phyloP scores from a whole-genome alignment of 768 basidiomycete species.

The Boletus sp. region DNA sequence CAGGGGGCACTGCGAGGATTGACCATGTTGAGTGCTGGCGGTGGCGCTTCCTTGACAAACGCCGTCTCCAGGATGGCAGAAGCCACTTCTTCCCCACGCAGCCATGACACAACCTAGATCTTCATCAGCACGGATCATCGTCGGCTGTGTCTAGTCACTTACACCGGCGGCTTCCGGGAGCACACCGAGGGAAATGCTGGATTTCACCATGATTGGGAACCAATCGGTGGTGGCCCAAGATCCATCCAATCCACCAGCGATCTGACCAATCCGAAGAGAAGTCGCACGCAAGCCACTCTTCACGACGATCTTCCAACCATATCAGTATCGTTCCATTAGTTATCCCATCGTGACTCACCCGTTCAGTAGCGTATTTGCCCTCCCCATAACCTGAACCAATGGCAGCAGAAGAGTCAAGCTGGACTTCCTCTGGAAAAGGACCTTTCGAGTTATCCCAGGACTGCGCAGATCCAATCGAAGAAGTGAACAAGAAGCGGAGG shows the following conservation, averaged over 20 bases:
- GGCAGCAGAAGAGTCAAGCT: slow-evolving; percentile 32
- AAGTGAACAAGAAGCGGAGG: slow-evolving; percentile 40
- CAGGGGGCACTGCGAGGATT: slow-evolving; percentile 39
- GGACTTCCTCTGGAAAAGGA: slow-evolving; percentile 36
- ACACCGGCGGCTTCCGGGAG: slow-evolving; percentile 35
- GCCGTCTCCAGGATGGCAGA: slow-evolving; percentile 31
- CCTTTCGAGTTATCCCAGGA: slow-evolving; percentile 29
- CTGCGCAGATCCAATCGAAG: slow-evolving; percentile 38
- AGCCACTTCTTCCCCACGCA: slow-evolving; percentile 41
- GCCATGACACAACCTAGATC: slow-evolving; percentile 40
- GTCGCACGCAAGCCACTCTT: slow-evolving; percentile 37
- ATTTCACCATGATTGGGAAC: slow-evolving; percentile 44
- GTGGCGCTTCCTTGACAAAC: slow-evolving; percentile 14
- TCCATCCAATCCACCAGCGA: slow-evolving; percentile 40
- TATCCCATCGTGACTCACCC: slow-evolving; percentile 20
- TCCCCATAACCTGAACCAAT: slow-evolving; percentile 46
- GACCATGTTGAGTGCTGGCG: slow-evolving; percentile 35
- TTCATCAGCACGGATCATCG: neutral
- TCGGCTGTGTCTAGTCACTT: slow-evolving; percentile 6
- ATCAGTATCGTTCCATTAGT: neutral
- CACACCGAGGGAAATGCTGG: slow-evolving; percentile 27
- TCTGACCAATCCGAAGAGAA: slow-evolving; percentile 46
- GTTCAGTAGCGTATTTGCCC: slow-evolving; percentile 44
- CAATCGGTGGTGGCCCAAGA: slow-evolving; percentile 47
- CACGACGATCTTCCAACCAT: slow-evolving; percentile 34